Percentiles rank a stretch among this genome's conserved stretches.
These are phyloP conservation scores for Aquanectria penicillioides DNA, from an alignment of 2,329 filamentous ascomycete species.

Conservation along the genomic window DNA sequence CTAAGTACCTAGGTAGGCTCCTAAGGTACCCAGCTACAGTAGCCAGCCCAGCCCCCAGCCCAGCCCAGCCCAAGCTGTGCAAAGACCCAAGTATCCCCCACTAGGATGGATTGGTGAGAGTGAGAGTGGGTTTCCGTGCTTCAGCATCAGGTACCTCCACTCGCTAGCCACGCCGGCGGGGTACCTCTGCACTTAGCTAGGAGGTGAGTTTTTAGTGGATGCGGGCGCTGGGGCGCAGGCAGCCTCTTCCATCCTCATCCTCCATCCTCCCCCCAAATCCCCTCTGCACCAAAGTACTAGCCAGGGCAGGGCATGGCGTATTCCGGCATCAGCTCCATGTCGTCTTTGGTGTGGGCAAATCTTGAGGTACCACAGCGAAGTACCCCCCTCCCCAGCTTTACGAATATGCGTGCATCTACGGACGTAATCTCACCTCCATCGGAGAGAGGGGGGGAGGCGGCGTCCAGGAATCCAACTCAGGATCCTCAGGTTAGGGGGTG, in stretches of 20 bases:
- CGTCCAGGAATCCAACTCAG: neutral
- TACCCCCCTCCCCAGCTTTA: too few species aligned
- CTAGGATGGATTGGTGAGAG: conserved; percentile 19
- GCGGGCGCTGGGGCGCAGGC: conserved; percentile 17
- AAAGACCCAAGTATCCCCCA: conserved; percentile 8
- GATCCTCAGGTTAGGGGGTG: neutral
- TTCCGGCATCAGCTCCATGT: conserved; percentile 2
- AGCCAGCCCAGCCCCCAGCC: conserved; percentile 16
- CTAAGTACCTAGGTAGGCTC: too few species aligned
- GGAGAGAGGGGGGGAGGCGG: neutral
- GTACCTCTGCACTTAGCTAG: conserved; percentile 16
- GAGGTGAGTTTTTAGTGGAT: conserved; percentile 21
- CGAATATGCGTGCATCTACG: neutral
- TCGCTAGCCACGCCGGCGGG: conserved; percentile 21
- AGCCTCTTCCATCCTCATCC: conserved; percentile 1
- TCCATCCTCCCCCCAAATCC: neutral
- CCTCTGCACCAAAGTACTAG: too few species aligned
- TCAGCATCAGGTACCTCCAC: conserved; percentile 27
- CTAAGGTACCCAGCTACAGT: neutral
- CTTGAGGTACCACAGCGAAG: neutral
- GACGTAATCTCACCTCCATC: neutral
- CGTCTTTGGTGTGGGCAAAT: too few species aligned
- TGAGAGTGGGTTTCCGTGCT: conserved; percentile 14
- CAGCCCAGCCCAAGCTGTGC: conserved; percentile 10
- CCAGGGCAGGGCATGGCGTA: conserved; percentile 5